Conservation (phyloP, 164 flowering plant species). For the Taxillus chinensis region DNA sequence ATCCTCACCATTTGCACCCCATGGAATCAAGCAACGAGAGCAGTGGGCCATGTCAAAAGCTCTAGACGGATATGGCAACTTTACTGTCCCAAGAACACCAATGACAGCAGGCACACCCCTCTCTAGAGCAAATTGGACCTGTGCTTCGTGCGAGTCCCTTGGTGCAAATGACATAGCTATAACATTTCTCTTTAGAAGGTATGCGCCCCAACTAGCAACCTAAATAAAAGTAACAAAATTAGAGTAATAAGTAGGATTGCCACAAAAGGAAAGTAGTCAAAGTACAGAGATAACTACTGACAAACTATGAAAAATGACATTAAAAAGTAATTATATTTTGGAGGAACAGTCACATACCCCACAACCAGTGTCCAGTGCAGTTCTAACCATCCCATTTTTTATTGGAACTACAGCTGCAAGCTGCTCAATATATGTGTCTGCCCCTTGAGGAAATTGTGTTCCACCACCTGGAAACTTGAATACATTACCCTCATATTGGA, state of each 20-base stretch:
- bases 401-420: too few species aligned
- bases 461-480: too few species aligned
- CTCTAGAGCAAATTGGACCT: conserved; percentile 92
- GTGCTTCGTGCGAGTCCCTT: conserved; percentile 89
- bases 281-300: too few species aligned
- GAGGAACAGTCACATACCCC: too few species aligned
- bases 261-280: neutral
- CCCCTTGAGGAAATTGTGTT: too few species aligned
- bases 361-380: too few species aligned
- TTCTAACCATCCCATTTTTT: too few species aligned
- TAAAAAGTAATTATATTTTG: too few species aligned
- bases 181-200: conserved; percentile 79
- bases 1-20: conserved; percentile 73
- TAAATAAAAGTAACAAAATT: too few species aligned
- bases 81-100: conserved; percentile 82
- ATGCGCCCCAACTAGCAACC: conserved; percentile 46
- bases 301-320: too few species aligned
- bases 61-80: conserved; percentile 74
- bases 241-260: neutral
- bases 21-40: conserved; percentile 86
- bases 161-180: conserved; percentile 93
- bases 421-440: too few species aligned
- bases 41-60: conserved; percentile 96
- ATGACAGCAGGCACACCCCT: conserved; percentile 92
- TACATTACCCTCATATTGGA: too few species aligned